Evolutionary conservation across 805 yeast genomes (phyloP).

Genomic region (Lachancea kluyveri): DNA sequence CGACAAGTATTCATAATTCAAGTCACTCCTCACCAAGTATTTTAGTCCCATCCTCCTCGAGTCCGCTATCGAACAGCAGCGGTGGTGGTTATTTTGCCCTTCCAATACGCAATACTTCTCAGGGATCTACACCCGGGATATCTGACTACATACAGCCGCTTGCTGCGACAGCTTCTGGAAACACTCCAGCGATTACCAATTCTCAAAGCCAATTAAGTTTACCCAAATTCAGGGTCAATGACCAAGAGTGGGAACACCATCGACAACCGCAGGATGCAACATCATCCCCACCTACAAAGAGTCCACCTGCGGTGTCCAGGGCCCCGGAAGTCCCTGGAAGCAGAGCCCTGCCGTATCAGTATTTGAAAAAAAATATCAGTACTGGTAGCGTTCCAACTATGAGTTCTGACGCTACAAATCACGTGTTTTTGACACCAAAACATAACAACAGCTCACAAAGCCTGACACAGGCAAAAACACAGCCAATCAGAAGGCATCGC

Average conservation of each 20-base stretch:
- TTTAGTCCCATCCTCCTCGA: constrained; percentile 16
- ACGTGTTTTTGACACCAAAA: constrained; percentile 5
- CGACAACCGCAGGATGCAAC: constrained; percentile 1
- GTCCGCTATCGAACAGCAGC: constrained; percentile 22
- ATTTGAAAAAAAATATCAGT: constrained; percentile 10
- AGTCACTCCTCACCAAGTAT: constrained; percentile 3
- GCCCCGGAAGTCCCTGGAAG: constrained; percentile 5
- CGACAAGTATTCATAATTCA: constrained; percentile 6
- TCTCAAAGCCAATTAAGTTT: constrained; percentile 4
- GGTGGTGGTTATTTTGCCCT: constrained; percentile 32
- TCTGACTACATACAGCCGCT: constrained; percentile 10
- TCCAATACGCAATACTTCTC: constrained; percentile 23
- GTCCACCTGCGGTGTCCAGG: neutral
- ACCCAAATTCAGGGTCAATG: constrained; percentile 18
- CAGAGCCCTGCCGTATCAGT: constrained; percentile 9
- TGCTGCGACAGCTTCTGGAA: no score
- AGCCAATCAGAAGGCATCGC: constrained; percentile 28
- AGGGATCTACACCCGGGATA: constrained; percentile 15
- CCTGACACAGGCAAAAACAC: constrained; percentile 10
- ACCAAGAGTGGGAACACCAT: constrained; percentile 12
- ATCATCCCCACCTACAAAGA: neutral
- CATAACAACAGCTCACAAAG: constrained; percentile 7
- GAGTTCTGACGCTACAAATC: constrained; percentile 2
- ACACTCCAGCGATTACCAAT: neutral
- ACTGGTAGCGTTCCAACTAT: constrained; percentile 11